Evolutionary conservation across 768 basidiomycete genomes (phyloP).

Genomic region (Lentinula boryana): DNA sequence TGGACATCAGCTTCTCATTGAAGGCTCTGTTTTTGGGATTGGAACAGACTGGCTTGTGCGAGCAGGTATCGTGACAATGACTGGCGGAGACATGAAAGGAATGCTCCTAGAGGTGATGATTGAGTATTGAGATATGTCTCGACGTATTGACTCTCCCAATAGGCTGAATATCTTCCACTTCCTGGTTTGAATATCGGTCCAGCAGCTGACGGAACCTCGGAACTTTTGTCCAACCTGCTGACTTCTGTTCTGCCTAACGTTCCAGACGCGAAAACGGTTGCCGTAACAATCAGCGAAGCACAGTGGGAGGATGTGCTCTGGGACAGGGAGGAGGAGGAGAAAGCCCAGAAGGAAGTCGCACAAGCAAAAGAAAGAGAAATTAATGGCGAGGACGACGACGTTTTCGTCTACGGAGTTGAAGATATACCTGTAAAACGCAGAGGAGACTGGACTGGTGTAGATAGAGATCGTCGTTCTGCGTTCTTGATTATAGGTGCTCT

Average conservation of each 20-base stretch:
- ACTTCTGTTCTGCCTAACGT: constrained; percentile 71
- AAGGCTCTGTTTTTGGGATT: constrained; percentile 69
- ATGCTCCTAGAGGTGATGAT: constrained; percentile 71
- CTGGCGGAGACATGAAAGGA: constrained; percentile 73
- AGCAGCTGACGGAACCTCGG: constrained; percentile 60
- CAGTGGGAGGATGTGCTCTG: constrained; percentile 82
- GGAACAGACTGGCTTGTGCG: constrained; percentile 81
- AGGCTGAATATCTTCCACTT: constrained; percentile 83
- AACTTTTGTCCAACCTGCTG: constrained; percentile 68
- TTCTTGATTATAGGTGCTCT: constrained; percentile 75
- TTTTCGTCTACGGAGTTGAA: constrained; percentile 59
- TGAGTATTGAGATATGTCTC: constrained; percentile 2
- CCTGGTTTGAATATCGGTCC: constrained; percentile 56
- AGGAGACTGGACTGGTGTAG: constrained; percentile 74
- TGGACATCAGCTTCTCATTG: constrained; percentile 65
- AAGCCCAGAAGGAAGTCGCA: constrained; percentile 16
- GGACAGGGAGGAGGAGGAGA: constrained; percentile 63
- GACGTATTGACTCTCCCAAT: not conserved
- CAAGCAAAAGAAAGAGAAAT: constrained; percentile 13
- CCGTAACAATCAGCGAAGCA: constrained; percentile 69
- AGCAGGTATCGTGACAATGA: constrained; percentile 69
- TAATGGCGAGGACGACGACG: constrained; percentile 36
- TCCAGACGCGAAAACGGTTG: constrained; percentile 66
- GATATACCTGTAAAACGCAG: constrained; percentile 38
- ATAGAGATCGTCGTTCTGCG: constrained; percentile 74